Percentiles rank a stretch among this genome's conserved stretches.
Evolutionary conservation across 2,329 filamentous ascomycete species (phyloP).

Genomic region (Davidsoniella neocaledoniae): DNA sequence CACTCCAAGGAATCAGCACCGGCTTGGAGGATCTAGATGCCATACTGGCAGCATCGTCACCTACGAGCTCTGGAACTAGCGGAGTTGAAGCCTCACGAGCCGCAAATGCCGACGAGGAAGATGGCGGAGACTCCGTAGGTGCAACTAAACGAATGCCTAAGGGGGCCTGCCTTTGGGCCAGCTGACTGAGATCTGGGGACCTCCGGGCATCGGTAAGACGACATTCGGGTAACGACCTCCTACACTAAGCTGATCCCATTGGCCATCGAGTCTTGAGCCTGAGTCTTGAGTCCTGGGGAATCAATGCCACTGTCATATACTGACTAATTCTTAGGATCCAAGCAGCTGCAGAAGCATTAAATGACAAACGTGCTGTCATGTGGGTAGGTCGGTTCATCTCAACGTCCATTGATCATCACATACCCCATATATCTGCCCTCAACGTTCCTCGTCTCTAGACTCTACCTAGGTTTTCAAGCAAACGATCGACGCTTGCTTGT

Average conservation of each 20-base stretch:
- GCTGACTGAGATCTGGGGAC: conserved; percentile 76
- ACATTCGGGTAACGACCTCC: conserved; percentile 46
- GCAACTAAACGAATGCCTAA: neutral
- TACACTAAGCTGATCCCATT: neutral
- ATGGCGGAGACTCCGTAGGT: neutral
- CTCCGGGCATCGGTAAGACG: conserved; percentile 74
- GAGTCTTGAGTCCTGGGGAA: neutral
- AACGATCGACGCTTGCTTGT: neutral
- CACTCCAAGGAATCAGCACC: conserved; percentile 36
- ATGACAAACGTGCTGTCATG: conserved; percentile 44
- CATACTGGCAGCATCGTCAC: conserved; percentile 19
- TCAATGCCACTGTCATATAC: neutral
- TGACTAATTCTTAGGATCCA: conserved; percentile 42
- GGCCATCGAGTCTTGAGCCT: too few species aligned
- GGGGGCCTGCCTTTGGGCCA: conserved; percentile 58
- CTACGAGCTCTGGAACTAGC: neutral
- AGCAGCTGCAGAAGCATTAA: conserved; percentile 46
- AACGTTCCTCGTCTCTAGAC: neutral
- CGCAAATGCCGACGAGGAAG: neutral
- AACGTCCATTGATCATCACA: conserved; percentile 8
- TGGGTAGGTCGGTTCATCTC: conserved; percentile 57
- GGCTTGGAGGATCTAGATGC: conserved; percentile 37
- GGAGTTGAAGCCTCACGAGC: neutral
- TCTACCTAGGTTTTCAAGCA: neutral
- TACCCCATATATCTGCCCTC: neutral